A percentile compares a stretch with the other conserved stretches of the same genome.
Conservation (phyloP, 2,329 filamentous ascomycete species). For the Didymosphaeria variabile region DNA sequence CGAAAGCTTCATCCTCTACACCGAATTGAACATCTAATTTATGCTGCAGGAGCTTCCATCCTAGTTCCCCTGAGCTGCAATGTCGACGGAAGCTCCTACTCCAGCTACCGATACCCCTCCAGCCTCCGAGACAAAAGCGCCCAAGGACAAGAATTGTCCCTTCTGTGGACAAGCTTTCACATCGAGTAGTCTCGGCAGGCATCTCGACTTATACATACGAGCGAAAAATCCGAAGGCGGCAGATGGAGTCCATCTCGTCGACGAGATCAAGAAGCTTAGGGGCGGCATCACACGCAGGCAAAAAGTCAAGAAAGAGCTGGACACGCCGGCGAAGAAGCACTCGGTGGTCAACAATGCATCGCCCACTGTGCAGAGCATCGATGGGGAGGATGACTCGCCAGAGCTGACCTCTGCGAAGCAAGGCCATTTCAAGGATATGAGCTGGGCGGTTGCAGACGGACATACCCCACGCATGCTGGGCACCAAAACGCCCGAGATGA, state of each 20-base stretch:
- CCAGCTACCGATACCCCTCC: slow-evolving; percentile 30
- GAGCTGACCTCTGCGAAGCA: slow-evolving; percentile 33
- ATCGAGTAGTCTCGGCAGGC: slow-evolving; percentile 89
- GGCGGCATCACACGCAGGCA: slow-evolving; percentile 81
- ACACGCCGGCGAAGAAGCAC: slow-evolving; percentile 34
- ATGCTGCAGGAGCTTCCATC: slow-evolving; percentile 1
- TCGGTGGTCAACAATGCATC: slow-evolving; percentile 38
- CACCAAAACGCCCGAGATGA: slow-evolving; percentile 56
- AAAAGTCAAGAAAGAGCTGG: slow-evolving; percentile 68
- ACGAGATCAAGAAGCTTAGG: slow-evolving; percentile 84
- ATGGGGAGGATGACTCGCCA: slow-evolving; percentile 20
- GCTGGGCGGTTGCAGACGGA: slow-evolving; percentile 84
- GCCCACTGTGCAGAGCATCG: slow-evolving; percentile 36
- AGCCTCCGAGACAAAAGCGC: slow-evolving; percentile 55
- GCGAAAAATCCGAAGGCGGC: slow-evolving; percentile 88
- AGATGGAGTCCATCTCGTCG: slow-evolving; percentile 89
- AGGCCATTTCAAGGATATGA: slow-evolving; percentile 65
- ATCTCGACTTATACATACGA: slow-evolving; percentile 93
- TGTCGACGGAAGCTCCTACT: slow-evolving; percentile 14
- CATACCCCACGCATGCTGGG: slow-evolving; percentile 60
- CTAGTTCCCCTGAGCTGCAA: slow-evolving; percentile 18
- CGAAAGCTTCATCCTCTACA: slow-evolving; percentile 9
- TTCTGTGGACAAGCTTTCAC: slow-evolving; percentile 92
- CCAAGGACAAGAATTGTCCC: slow-evolving; percentile 87
- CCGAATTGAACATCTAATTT: slow-evolving; percentile 13